Evolutionary conservation across 2,329 filamentous ascomycete genomes (phyloP), one percentile per base, ranked within the genome.

Genomic region (Stagonosporopsis tanaceti): DNA sequence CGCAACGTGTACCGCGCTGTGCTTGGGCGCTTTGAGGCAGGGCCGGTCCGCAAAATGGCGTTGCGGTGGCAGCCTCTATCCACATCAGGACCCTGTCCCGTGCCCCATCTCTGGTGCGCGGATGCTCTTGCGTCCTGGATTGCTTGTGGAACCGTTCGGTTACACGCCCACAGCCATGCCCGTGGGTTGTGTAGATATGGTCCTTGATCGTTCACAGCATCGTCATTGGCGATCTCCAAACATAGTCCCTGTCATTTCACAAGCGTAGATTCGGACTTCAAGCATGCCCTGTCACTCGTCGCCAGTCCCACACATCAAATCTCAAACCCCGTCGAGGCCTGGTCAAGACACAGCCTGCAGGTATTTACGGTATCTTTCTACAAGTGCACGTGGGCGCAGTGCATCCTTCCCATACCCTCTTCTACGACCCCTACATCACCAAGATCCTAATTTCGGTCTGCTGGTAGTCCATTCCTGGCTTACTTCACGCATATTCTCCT

Each of bases 21-120:
- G 57, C 64, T 63, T 58, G 50, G 60, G 54, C 45, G 58, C 65
- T 68, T 62, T 69, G 67, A 69, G 60, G 67, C 70, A 70, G 73
- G 72, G 73, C 71, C 72, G 73, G 73, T 74, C 73, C 73, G 73
- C 70, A 67, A 67, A 62, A 68, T 72, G 70, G 71, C 67, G 64
- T 61, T 67, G 66, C 65, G 61, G 56, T 60, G 59, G 44, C 39
- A 53, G 44, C 45, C 50, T 47, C 50, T 64, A 61, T 55, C 61
- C 61, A 60, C 52, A 51, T 48, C 46, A 53, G 34, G 44, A 40
- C 65, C 60, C 52, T 41, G 57, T 60, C 37, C 59, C 52, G 60
- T 59, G 61, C 63, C 64, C 70, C 68, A 72, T 70, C 53, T 68
- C 69, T 69, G 69, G 70, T 57, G 69, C 67, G 60, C 64, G 60